Evolutionary conservation across 2,329 filamentous ascomycete genomes (phyloP).

Genomic region (Lojkania enalia): DNA sequence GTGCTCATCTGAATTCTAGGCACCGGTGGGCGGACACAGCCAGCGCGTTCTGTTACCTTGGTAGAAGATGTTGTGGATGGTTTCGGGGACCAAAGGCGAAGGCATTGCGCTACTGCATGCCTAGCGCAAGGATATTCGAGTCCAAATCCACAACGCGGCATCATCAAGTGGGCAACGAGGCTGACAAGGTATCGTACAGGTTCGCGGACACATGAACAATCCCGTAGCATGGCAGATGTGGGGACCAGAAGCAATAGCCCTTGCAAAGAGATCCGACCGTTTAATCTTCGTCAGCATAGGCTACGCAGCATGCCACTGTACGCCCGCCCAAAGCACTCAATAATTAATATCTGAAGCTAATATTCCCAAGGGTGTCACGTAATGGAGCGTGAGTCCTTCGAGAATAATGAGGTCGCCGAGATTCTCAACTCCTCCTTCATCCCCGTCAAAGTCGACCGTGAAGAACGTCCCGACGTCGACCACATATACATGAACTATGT

Average conservation of each 20-base stretch:
- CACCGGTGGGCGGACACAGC: not conserved
- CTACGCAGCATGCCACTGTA: slow-evolving; percentile 94
- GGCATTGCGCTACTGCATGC: too few relatives aligned
- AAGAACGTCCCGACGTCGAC: slow-evolving; percentile 92
- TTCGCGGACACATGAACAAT: slow-evolving; percentile 76
- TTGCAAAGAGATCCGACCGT: slow-evolving; percentile 81
- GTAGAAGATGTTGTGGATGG: too few relatives aligned
- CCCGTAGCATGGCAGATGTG: slow-evolving; percentile 91
- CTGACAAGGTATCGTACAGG: slow-evolving; percentile 46
- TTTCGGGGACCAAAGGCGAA: too few relatives aligned
- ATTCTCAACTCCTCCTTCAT: slow-evolving; percentile 87
- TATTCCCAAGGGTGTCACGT: slow-evolving; percentile 64
- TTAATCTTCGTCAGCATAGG: slow-evolving; percentile 93
- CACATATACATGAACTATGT: slow-evolving; percentile 98
- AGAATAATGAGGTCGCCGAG: slow-evolving; percentile 75
- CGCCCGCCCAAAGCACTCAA: slow-evolving; percentile 37
- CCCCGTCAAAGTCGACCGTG: slow-evolving; percentile 88
- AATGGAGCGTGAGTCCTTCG: slow-evolving; percentile 91
- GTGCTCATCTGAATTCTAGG: too few relatives aligned
- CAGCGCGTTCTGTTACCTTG: too few relatives aligned
- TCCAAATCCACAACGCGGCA: not conserved
- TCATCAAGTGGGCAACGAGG: slow-evolving; percentile 6
- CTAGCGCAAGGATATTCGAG: too few relatives aligned
- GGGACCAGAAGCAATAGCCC: slow-evolving; percentile 72
- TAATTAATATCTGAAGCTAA: not conserved